Evolutionary conservation across 2,329 filamentous ascomycete genomes (phyloP).

Genomic region (Colletotrichum spaethianum): DNA sequence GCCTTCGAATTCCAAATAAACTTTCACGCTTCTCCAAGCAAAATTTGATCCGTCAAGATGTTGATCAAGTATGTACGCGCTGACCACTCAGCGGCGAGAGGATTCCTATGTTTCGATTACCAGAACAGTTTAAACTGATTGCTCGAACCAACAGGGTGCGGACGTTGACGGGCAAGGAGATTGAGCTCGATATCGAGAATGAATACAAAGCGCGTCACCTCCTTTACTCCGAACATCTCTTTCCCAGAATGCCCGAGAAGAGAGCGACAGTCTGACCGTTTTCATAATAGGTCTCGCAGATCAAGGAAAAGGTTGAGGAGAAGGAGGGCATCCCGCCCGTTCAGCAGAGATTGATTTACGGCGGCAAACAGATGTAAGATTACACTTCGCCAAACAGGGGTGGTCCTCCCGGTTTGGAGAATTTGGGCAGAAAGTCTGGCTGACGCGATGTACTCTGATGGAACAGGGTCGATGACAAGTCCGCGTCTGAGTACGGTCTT

Average conservation of each 20-base stretch:
- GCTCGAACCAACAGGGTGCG: constrained; percentile 77
- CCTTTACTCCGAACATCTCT: neutral
- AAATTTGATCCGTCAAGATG: constrained; percentile 50
- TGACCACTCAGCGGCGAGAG: neutral
- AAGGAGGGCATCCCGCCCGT: constrained; percentile 98
- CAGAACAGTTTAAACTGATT: constrained; percentile 11
- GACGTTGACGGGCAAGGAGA: constrained; percentile 98
- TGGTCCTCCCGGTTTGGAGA: neutral
- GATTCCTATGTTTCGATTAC: neutral
- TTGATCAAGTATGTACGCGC: constrained; percentile 66
- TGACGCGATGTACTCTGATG: constrained; percentile 12
- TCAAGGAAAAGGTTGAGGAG: constrained; percentile 99
- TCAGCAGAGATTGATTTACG: constrained; percentile 95
- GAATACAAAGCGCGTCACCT: constrained; percentile 84
- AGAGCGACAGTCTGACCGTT: constrained; percentile 8
- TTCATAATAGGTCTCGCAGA: constrained; percentile 81
- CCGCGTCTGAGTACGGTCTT: constrained; percentile 89
- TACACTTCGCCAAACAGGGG: neutral
- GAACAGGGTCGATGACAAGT: constrained; percentile 92
- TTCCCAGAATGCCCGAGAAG: neutral
- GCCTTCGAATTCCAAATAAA: neutral
- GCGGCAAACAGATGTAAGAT: constrained; percentile 94
- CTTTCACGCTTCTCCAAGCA: neutral
- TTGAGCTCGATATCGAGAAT: constrained; percentile 96
- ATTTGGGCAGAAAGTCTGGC: neutral